A percentile compares a stretch with the other conserved stretches of the same genome.
phyloP scores from a whole-genome alignment of 1,139 yeast genomes.

The Geotrichum carabidarum region DNA sequence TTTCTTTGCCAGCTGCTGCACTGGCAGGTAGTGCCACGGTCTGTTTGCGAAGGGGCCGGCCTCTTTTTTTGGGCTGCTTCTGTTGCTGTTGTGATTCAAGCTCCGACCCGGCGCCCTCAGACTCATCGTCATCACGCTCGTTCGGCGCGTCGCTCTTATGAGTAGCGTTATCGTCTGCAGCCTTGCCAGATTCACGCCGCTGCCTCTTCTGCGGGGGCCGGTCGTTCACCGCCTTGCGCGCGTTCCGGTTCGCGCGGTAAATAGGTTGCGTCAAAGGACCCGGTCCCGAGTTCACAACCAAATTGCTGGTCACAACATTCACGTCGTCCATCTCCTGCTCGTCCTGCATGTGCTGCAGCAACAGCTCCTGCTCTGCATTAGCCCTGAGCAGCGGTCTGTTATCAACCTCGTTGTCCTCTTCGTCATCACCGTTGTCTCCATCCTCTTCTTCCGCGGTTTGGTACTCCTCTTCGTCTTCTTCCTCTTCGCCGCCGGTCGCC shows the following conservation, averaged over 20 bases:
- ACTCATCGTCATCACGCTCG: too few relatives aligned
- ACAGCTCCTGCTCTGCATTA: slow-evolving; percentile 15
- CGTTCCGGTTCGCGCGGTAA: not conserved
- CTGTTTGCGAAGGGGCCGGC: not conserved
- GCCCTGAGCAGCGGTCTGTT: not conserved
- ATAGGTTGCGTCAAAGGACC: slow-evolving; percentile 11
- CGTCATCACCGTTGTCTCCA: not conserved
- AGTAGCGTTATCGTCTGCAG: not conserved
- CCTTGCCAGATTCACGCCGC: not conserved
- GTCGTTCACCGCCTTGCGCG: not conserved
- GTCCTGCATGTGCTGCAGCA: slow-evolving; percentile 19
- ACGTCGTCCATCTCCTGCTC: slow-evolving; percentile 21
- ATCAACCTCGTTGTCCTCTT: not conserved
- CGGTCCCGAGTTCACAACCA: slow-evolving; percentile 4
- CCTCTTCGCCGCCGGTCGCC: not conserved
- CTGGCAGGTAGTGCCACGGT: too few relatives aligned
- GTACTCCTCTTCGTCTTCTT: slow-evolving; percentile 1
- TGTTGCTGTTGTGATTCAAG: not conserved
- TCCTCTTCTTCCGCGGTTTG: slow-evolving; percentile 5
- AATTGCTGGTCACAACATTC: slow-evolving; percentile 16
- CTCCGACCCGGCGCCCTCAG: too few relatives aligned
- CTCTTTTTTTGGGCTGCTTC: not conserved
- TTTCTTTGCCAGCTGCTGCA: not conserved
- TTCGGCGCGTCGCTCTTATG: not conserved
- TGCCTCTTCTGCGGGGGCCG: not conserved